Evolutionary conservation across 2,329 filamentous ascomycete species (phyloP).

Genomic region (Zelopaecilomyces penicillatus): DNA sequence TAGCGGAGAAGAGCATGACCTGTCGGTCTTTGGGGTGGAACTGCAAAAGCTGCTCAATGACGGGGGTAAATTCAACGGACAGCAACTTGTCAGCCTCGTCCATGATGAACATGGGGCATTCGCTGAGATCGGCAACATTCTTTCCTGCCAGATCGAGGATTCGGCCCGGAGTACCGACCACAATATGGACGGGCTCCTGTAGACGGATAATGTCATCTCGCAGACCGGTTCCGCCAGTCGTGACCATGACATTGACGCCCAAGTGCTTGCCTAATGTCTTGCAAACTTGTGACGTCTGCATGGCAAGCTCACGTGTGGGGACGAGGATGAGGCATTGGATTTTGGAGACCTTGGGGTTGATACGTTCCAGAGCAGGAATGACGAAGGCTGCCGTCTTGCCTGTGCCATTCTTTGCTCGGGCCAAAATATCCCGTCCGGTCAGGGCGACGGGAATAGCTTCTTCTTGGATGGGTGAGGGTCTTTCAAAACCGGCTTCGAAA

Average conservation of each 20-base stretch:
- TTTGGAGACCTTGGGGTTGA: slow-evolving; percentile 94
- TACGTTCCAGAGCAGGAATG: slow-evolving; percentile 87
- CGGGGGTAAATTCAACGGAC: slow-evolving; percentile 91
- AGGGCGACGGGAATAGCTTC: slow-evolving; percentile 96
- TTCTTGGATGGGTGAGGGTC: slow-evolving; percentile 98
- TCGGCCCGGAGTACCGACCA: slow-evolving; percentile 92
- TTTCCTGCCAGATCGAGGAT: slow-evolving; percentile 95
- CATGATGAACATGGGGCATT: slow-evolving; percentile 98
- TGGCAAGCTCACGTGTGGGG: slow-evolving; percentile 89
- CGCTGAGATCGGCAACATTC: slow-evolving; percentile 88
- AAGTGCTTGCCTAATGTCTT: slow-evolving; percentile 97
- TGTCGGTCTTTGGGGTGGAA: slow-evolving; percentile 97
- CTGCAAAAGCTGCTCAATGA: slow-evolving; percentile 89
- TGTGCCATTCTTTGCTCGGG: slow-evolving; percentile 95
- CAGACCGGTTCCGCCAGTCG: slow-evolving; percentile 88
- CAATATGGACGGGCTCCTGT: slow-evolving; percentile 90
- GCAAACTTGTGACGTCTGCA: slow-evolving; percentile 98
- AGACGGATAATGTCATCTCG: slow-evolving; percentile 95
- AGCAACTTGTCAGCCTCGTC: slow-evolving; percentile 98
- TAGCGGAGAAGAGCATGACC: slow-evolving; percentile 98
- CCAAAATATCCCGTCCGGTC: slow-evolving; percentile 89
- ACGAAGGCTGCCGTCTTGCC: slow-evolving; percentile 98
- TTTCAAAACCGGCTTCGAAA: slow-evolving; percentile 97
- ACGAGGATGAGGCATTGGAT: slow-evolving; percentile 95
- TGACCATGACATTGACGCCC: slow-evolving; percentile 98